These are phyloP conservation scores for Cydonia oblonga DNA, from an alignment of 331 rosid species.

Conservation along the genomic window DNA sequence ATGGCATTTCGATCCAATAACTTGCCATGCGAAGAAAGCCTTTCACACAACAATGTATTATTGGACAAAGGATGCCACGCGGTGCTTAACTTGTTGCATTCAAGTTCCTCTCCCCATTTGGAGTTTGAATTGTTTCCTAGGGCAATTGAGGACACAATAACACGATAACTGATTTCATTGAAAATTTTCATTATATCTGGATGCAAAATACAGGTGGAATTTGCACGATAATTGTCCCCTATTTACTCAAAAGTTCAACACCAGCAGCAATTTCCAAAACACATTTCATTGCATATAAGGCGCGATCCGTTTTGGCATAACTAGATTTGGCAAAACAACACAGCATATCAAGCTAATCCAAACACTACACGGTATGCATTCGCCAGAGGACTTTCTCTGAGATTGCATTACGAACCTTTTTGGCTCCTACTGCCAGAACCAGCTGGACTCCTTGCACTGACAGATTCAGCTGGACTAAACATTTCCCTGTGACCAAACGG, in stretches of 20 bases:
- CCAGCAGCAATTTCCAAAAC: slow-evolving; percentile 1
- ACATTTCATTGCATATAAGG: background rate
- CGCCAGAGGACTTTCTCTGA: background rate
- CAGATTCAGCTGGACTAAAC: slow-evolving; percentile 23
- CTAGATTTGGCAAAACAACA: background rate
- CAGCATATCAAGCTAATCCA: background rate
- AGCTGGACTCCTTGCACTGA: slow-evolving; percentile 21
- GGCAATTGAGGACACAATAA: no score
- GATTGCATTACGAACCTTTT: slow-evolving; percentile 37
- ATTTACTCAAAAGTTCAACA: background rate
- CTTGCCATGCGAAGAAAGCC: no score
- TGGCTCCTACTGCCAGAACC: slow-evolving; percentile 67
- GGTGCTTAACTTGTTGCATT: no score
- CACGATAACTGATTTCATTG: background rate
- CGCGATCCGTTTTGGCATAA: background rate
- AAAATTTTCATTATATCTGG: background rate
- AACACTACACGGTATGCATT: slow-evolving; percentile 12
- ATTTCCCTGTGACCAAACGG: slow-evolving; percentile 34
- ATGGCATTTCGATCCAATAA: no score
- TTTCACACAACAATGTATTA: no score
- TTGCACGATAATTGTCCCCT: background rate
- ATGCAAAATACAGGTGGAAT: background rate
- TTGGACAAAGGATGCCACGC: no score
- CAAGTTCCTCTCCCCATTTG: no score
- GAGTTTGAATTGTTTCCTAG: no score